These are phyloP conservation scores for Kodamaea restingae DNA, from an alignment of 805 yeast species.

Conservation along the genomic window DNA sequence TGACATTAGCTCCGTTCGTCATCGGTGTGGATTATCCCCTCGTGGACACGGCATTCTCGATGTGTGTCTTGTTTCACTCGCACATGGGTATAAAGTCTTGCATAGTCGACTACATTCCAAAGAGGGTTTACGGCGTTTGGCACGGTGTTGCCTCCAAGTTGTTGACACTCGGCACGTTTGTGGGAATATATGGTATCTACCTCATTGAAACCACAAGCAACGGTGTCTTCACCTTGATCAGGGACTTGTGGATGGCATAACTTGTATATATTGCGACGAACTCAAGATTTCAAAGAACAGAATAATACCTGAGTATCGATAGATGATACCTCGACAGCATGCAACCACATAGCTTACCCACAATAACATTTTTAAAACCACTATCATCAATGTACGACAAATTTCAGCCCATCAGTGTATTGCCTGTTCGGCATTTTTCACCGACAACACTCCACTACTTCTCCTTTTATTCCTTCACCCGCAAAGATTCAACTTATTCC, in stretches of 20 bases:
- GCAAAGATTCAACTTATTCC: no score
- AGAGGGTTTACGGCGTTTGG: constrained; percentile 76
- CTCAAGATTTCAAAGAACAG: no score
- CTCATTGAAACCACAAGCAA: constrained; percentile 73
- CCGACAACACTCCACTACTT: no score
- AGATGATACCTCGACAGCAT: no score
- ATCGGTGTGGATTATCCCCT: constrained; percentile 69
- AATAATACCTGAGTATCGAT: no score
- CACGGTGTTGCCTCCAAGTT: constrained; percentile 65
- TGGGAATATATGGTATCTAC: constrained; percentile 77
- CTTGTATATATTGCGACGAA: neutral
- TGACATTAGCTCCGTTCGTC: constrained; percentile 69
- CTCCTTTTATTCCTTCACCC: no score
- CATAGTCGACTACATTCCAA: constrained; percentile 88
- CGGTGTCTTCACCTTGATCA: constrained; percentile 68
- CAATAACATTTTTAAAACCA: neutral
- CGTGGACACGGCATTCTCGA: constrained; percentile 66
- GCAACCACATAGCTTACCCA: neutral
- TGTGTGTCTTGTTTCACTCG: constrained; percentile 68
- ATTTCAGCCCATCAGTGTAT: no score
- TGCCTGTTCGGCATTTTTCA: no score
- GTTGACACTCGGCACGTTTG: constrained; percentile 66
- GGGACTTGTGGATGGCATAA: constrained; percentile 52
- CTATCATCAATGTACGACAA: neutral
- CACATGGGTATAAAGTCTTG: constrained; percentile 87